These are phyloP conservation scores for Lizonia empirigonia DNA, from an alignment of 2,329 filamentous ascomycete species.

Conservation along the genomic window DNA sequence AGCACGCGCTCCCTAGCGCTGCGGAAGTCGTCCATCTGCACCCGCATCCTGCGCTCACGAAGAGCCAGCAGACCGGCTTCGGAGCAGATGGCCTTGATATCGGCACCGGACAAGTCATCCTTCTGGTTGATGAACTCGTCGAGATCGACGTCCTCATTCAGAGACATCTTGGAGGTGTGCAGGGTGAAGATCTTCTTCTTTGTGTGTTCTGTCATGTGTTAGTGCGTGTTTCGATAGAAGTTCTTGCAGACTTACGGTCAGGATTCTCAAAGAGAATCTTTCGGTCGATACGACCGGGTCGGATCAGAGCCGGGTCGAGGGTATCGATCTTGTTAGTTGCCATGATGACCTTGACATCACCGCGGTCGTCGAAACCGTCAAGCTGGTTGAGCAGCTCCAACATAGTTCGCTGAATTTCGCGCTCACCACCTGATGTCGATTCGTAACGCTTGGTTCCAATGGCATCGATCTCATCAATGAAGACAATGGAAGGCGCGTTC, in stretches of 20 bases:
- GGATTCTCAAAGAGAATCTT: slow-evolving; percentile 86
- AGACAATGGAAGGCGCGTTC: slow-evolving; percentile 95
- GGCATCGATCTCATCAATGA: slow-evolving; percentile 98
- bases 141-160: slow-evolving; percentile 94
- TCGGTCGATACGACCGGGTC: slow-evolving; percentile 95
- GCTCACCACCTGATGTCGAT: slow-evolving; percentile 93
- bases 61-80: slow-evolving; percentile 94
- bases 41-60: slow-evolving; percentile 93
- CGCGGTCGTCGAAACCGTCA: slow-evolving; percentile 97
- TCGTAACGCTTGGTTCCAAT: slow-evolving; percentile 99
- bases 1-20: slow-evolving; percentile 90
- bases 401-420: slow-evolving; percentile 98
- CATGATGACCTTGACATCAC: slow-evolving; percentile 99
- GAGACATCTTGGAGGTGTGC: slow-evolving; percentile 98
- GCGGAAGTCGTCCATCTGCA: slow-evolving; percentile 98
- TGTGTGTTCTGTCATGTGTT: slow-evolving; percentile 80
- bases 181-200: slow-evolving; percentile 98
- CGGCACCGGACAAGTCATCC: slow-evolving; percentile 93
- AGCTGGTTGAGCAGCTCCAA: slow-evolving; percentile 97
- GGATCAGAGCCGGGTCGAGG: slow-evolving; percentile 92
- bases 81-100: slow-evolving; percentile 99
- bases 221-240: slow-evolving; percentile 39
- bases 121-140: slow-evolving; percentile 99
- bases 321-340: slow-evolving; percentile 99
- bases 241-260: slow-evolving; percentile 59